Evolutionary conservation across 83 land plant genomes (phyloP), one percentile per base, ranked within the genome.

Genomic region (Thuja plicata): DNA sequence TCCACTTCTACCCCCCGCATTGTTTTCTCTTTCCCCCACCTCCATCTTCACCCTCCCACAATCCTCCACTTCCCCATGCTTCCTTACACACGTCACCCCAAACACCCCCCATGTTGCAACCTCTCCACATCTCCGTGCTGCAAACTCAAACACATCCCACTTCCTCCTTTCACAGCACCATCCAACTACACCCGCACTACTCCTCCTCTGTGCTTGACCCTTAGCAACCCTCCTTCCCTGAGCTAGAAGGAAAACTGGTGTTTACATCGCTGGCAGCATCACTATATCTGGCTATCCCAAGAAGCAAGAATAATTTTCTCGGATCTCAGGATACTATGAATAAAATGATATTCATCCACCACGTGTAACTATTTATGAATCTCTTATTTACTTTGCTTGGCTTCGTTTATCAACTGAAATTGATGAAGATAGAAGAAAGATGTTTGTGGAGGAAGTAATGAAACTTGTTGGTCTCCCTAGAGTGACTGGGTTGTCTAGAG

Each of bases 221-320:
- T n/a, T n/a, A n/a, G n/a, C n/a, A n/a, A n/a, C n/a, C n/a, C n/a
- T n/a, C n/a, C n/a, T n/a, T n/a, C n/a, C n/a, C n/a, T n/a, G n/a
- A n/a, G 94, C 95, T 27, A 93, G 96, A 71, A 88, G 95, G 87
- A 94, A 94, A 87, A 94, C 95, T 5, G 94, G 94, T 78, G 95
- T 94, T 35, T 92, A 94, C 80, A 91, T 94, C 10, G 92, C 89
- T 0, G 95, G 95, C 15, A 86, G 81, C 84, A 91, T 94, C 37
- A 89, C 21, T 4, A 91, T 94, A 27, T 94, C 95, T 8, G 95
- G 95, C 2, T 92, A 92, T 84, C 95, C 90, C 24, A 94, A 94
- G 89, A 92, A 92, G 73, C 95, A 94, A 84, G 92, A 91, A 88
- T 90, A 92, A 50, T 94, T 94, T 89, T 89, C 94, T 40, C 81